Evolutionary conservation across 164 flowering plant species (phyloP), one percentile per base, ranked within the genome.

Genomic region (Vitis labrusca): DNA sequence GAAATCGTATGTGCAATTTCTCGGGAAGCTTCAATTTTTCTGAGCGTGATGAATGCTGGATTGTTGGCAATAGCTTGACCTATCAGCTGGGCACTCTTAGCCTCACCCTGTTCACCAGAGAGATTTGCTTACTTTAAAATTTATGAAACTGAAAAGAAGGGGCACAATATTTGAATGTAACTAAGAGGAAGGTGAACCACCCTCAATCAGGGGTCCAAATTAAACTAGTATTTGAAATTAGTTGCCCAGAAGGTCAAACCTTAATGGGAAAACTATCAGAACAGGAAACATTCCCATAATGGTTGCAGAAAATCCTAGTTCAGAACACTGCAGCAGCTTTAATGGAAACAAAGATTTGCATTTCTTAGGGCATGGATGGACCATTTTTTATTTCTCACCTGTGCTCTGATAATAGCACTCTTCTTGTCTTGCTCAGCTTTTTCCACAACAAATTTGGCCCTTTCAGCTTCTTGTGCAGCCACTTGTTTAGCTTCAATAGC

Each of bases 351-450:
- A 37, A 37, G 7, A 37, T 37, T 6, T 37, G 44, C 44, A 37
- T 37, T 37, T 37, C 44, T 6, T 37, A 6, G 44, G 44, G 5
- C 7, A 37, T 37, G 44, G 44, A 37, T 37, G 44, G 6, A 37
- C 44, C 44, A 37, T 37, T 37, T 37, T 0, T 3, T 37, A 37
- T 47, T 44, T 62, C 82, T 76, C 19, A 87, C 89, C 84, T 86
- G 84, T 30, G 93, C 93, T 78, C 91, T 78, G 76, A 89, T 81
- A 47, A 89, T 47, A 59, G 91, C 91, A 82, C 89, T 84, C 76
- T 52, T 82, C 83, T 85, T 89, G 78, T 89, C 93, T 72, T 89
- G 93, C 77, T 89, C 93, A 16, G 93, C 91, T 68, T 89, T 89
- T 52, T 85, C 90, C 51, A 88, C 92, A 59, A 89, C 83, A 76